Base-by-base conservation (phyloP, 1,284 basidiomycete species). In the Puccinia hordei region DNA sequence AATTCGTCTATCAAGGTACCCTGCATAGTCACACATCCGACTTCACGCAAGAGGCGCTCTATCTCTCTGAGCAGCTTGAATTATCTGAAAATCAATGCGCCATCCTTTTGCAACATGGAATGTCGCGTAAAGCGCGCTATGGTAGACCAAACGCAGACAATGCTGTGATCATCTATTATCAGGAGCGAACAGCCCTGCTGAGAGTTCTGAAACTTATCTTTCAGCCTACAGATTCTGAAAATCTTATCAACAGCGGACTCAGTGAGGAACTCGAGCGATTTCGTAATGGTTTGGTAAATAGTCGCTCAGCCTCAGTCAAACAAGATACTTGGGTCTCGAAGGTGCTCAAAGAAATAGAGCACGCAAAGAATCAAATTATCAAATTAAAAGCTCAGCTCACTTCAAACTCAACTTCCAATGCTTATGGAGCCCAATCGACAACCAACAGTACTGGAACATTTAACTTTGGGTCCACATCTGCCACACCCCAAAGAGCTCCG, bases 101-200 rank as follows among this genome's bases (percentile, higher is more conserved):
- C 12, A 65, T 80, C n/a, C 78, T 80, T 33, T 57, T 80, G 35
- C 78, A 80, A 68, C 61, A 80, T 73, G 78, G 78, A 53, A 80
- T 80, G 71, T 66, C 78, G 41, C 55, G 33, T 30, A 73, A 73
- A 68, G 71, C 78, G n/a, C 71, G 78, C 22, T 80, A 80, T 35
- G 69, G 71, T 41, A 65, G 71, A 68, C 69, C 78, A 53, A 80
- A 80, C 65, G 78, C 78, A 1, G 78, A 80, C 49, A 80, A 30
- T 73, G 78, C 78, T 41, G 78, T 80, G n/a, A 80, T 80, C 71
- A 63, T 80, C 49, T 80, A 73, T 57, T 80, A 80, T 61, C 41
- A 65, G 33, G 78, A 80, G 63, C 69, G 78, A 38, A 55, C 46
- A n/a, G 78, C 78, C 35, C 46, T 80, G n/a, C 51, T 80, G 17